phyloP scores from a whole-genome alignment of 805 yeast genomes.

The Zygosaccharomyces bisporus region DNA sequence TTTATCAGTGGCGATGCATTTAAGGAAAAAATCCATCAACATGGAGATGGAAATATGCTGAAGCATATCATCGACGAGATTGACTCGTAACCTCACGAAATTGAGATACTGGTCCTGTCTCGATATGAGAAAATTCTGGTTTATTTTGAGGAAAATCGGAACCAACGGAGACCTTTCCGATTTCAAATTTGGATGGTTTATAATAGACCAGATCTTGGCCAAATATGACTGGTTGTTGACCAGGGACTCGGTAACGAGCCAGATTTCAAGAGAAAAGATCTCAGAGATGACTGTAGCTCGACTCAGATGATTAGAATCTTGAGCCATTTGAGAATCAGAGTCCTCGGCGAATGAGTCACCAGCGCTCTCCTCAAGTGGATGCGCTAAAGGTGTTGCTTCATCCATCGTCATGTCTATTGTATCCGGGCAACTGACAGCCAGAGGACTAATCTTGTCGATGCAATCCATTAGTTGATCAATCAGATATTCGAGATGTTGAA shows the following conservation, averaged over 20 bases:
- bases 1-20: constrained; percentile 89
- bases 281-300: constrained; percentile 52
- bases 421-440: constrained; percentile 2
- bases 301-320: constrained; percentile 17
- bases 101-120: constrained; percentile 45
- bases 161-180: constrained; percentile 71
- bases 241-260: constrained; percentile 87
- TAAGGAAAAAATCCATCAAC: constrained; percentile 82
- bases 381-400: background rate
- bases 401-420: constrained; percentile 2
- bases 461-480: constrained; percentile 29
- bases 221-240: constrained; percentile 67
- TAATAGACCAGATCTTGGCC: constrained; percentile 70
- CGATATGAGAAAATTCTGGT: constrained; percentile 80
- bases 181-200: constrained; percentile 52
- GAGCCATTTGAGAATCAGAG: background rate
- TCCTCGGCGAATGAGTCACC: constrained; percentile 9
- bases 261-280: constrained; percentile 80
- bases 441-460: constrained; percentile 23
- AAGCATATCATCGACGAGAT: constrained; percentile 58
- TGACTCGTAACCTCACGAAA: constrained; percentile 45
- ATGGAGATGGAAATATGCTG: constrained; percentile 85
- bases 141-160: constrained; percentile 80
- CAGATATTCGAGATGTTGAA: constrained; percentile 32
- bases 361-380: constrained; percentile 22